These are phyloP conservation scores for Epichloe bromicola DNA, from an alignment of 2,329 filamentous ascomycete genomes.

Conservation along the genomic window DNA sequence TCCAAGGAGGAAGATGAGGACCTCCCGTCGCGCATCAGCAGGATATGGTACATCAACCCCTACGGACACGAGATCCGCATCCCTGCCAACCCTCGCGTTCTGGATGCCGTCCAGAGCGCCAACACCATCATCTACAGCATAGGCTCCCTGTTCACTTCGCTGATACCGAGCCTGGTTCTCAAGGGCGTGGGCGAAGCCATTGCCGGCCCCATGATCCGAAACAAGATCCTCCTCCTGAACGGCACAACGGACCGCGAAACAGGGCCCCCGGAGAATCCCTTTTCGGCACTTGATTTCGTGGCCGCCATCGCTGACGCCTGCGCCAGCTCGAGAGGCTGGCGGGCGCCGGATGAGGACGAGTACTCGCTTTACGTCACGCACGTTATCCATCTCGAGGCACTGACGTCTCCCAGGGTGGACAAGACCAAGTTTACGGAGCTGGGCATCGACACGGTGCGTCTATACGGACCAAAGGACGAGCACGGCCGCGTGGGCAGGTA, in stretches of 20 bases:
- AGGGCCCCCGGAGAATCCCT: constrained; percentile 50
- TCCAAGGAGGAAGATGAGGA: constrained; percentile 66
- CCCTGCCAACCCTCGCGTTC: constrained; percentile 66
- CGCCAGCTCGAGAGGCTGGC: constrained; percentile 47
- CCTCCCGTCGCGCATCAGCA: constrained; percentile 60
- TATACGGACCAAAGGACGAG: constrained; percentile 55
- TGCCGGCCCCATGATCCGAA: constrained; percentile 30
- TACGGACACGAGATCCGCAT: constrained; percentile 94
- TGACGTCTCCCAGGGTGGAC: constrained; percentile 58
- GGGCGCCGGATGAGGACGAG: constrained; percentile 26
- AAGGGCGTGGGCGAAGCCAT: constrained; percentile 54
- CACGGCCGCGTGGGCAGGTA: constrained; percentile 43
- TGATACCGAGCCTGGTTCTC: constrained; percentile 72
- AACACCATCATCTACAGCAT: constrained; percentile 78
- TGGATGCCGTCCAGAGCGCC: constrained; percentile 51
- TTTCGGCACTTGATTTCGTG: constrained; percentile 70
- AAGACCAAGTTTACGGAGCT: constrained; percentile 45
- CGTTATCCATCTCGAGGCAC: constrained; percentile 64
- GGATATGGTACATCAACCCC: constrained; percentile 96
- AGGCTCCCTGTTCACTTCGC: constrained; percentile 82
- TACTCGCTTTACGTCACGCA: constrained; percentile 68
- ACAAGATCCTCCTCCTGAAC: constrained; percentile 78
- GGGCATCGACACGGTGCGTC: constrained; percentile 63
- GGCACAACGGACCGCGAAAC: constrained; percentile 78
- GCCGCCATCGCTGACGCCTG: constrained; percentile 65